phyloP scores from a whole-genome alignment of 306 rosid genomes.

The Datisca glomerata region DNA sequence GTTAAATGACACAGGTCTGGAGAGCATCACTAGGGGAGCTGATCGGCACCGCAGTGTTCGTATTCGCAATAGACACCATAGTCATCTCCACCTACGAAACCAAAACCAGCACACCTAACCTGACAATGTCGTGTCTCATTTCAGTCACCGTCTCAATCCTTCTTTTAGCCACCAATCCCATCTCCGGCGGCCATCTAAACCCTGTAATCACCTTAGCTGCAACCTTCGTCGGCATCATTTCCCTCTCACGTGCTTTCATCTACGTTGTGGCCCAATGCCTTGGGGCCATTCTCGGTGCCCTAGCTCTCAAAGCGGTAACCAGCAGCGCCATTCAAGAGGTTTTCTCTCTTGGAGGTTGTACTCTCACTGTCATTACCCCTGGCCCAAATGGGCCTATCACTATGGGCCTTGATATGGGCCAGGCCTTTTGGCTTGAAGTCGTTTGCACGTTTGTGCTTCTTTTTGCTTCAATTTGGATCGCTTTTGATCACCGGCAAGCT shows the following conservation, averaged over 20 bases:
- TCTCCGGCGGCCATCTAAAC: slow-evolving; percentile 30
- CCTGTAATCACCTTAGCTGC: slow-evolving; percentile 21
- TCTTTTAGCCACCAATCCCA: slow-evolving; percentile 21
- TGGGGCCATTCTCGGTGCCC: slow-evolving; percentile 24
- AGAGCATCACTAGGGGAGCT: slow-evolving; percentile 28
- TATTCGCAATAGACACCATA: slow-evolving; percentile 26
- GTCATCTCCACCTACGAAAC: slow-evolving; percentile 28
- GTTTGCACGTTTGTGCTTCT: slow-evolving; percentile 23
- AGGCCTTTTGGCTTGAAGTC: slow-evolving; percentile 28
- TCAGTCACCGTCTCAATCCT: slow-evolving; percentile 12
- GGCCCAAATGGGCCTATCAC: slow-evolving; percentile 24
- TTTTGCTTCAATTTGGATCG: slow-evolving; percentile 30
- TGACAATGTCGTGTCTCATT: slow-evolving; percentile 17
- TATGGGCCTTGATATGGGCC: slow-evolving; percentile 10
- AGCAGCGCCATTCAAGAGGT: slow-evolving; percentile 11
- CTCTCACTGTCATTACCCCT: slow-evolving; percentile 19
- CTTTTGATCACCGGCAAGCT: slow-evolving; percentile 27
- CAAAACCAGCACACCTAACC: slow-evolving; percentile 18
- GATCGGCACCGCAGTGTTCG: slow-evolving; percentile 21
- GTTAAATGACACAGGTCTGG: slow-evolving; percentile 34
- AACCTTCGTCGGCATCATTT: slow-evolving; percentile 17
- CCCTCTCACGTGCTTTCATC: slow-evolving; percentile 23
- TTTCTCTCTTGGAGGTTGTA: slow-evolving; percentile 36
- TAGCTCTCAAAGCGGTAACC: slow-evolving; percentile 30
- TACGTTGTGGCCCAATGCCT: slow-evolving; percentile 26